Percentiles rank a stretch among this genome's conserved stretches.
These are phyloP conservation scores for Aureobasidium sp. DNA, from an alignment of 2,329 filamentous ascomycete species.

Conservation along the genomic window DNA sequence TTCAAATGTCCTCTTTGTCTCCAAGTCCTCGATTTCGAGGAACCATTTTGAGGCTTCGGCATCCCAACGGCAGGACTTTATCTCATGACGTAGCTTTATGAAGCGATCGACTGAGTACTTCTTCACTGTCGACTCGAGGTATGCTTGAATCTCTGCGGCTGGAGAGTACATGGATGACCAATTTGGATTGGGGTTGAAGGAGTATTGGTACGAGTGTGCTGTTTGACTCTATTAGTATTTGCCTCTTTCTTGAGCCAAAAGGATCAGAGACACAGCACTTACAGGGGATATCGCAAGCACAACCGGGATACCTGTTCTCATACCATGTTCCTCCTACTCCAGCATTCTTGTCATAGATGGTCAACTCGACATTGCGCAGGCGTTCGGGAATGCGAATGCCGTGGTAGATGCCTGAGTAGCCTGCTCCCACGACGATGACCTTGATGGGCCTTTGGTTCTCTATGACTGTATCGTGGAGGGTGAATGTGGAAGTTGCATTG, in stretches of 20 bases:
- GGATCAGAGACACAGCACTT: neutral
- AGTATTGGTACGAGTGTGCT: conserved; percentile 35
- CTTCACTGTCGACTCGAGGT: conserved; percentile 26
- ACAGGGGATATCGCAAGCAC: conserved; percentile 27
- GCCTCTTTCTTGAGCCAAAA: too few relatives aligned
- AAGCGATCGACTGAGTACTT: conserved; percentile 31
- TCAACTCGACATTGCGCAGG: conserved; percentile 30
- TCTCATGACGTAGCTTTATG: conserved; percentile 28
- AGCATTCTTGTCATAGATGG: conserved; percentile 37
- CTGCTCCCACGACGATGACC: conserved; percentile 37
- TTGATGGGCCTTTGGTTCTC: conserved; percentile 35
- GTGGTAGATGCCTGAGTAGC: conserved; percentile 36
- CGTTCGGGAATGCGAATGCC: conserved; percentile 36
- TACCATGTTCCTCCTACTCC: conserved; percentile 33
- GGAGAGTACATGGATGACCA: conserved; percentile 36
- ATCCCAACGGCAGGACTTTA: conserved; percentile 28
- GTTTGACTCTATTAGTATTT: neutral
- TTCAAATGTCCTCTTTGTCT: conserved; percentile 20
- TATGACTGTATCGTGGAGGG: conserved; percentile 30
- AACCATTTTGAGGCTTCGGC: conserved; percentile 28
- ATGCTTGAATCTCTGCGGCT: conserved; percentile 29
- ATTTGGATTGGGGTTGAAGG: conserved; percentile 33
- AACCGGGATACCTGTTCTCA: conserved; percentile 35
- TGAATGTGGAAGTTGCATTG: conserved; percentile 14
- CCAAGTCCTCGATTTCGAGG: conserved; percentile 26